These are phyloP conservation scores for Peronosclerospora sorghi DNA, from an alignment of 352 stramenopile species.

Conservation along the genomic window DNA sequence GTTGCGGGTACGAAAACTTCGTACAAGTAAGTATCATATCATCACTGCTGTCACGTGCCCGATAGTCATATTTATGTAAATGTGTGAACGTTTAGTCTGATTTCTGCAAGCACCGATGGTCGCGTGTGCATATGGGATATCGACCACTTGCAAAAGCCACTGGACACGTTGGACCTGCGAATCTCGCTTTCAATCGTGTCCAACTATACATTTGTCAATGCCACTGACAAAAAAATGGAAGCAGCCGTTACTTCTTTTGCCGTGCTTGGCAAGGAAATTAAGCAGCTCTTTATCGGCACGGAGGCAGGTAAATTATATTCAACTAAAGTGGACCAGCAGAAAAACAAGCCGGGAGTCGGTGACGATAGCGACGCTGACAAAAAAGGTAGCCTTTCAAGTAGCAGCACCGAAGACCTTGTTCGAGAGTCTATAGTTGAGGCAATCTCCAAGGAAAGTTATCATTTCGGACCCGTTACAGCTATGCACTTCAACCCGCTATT, in stretches of 20 bases:
- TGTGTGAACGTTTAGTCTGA: conserved; percentile 35
- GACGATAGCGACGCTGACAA: conserved; percentile 28
- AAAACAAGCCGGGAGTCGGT: conserved; percentile 36
- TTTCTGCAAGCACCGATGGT: conserved; percentile 79
- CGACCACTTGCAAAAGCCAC: conserved; percentile 69
- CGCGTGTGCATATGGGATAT: conserved; percentile 81
- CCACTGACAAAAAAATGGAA: conserved; percentile 81
- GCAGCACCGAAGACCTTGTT: conserved; percentile 14
- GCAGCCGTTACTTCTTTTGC: conserved; percentile 75
- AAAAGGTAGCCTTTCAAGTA: conserved; percentile 22
- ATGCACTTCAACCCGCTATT: conserved; percentile 80
- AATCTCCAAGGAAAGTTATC: conserved; percentile 51
- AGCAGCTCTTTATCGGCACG: conserved; percentile 77
- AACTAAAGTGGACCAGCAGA: conserved; percentile 64
- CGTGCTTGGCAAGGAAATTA: conserved; percentile 70
- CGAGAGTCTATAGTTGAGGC: conserved; percentile 64
- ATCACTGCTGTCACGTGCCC: background rate
- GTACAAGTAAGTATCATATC: conserved; percentile 46
- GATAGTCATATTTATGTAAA: conserved; percentile 1
- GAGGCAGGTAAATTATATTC: conserved; percentile 73
- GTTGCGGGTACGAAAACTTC: conserved; percentile 73
- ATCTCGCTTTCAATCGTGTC: conserved; percentile 73
- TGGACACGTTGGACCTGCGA: conserved; percentile 77
- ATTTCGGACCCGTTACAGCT: conserved; percentile 75
- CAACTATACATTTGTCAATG: conserved; percentile 52